Evolutionary conservation across 2,329 filamentous ascomycete genomes (phyloP).

Genomic region (Bipolaris oryzae): DNA sequence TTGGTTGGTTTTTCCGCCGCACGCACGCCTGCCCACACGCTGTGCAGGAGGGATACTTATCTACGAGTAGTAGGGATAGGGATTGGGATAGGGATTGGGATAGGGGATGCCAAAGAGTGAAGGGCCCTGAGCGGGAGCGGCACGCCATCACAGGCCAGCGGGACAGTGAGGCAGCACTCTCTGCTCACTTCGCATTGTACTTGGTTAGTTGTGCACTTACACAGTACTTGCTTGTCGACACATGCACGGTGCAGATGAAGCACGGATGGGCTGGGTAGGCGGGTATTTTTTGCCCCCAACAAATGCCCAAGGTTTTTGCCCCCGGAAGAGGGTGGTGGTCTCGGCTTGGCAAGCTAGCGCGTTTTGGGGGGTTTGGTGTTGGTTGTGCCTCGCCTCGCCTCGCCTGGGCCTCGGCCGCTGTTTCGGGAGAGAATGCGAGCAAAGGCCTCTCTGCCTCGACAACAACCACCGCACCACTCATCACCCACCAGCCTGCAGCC

Average conservation of each 20-base stretch:
- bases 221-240: no score
- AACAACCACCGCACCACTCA: background rate
- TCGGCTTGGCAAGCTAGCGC: background rate
- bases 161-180: no score
- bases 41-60: background rate
- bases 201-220: no score
- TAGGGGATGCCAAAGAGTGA: background rate
- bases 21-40: background rate
- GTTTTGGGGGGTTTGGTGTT: background rate
- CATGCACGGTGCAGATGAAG: no score
- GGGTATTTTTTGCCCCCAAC: background rate
- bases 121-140: background rate
- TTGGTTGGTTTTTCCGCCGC: conserved; percentile 1
- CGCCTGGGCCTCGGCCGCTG: background rate
- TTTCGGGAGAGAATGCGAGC: background rate
- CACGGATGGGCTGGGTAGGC: background rate
- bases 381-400: background rate
- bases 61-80: background rate
- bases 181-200: no score
- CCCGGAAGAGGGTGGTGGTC: background rate
- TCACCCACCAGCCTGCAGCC: background rate
- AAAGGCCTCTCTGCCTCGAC: background rate
- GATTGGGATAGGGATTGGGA: no score
- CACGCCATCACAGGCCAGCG: background rate
- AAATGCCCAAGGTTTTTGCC: background rate